Conservation (phyloP, 352 stramenopile species). For the Phytophthora ramorum region DNA sequence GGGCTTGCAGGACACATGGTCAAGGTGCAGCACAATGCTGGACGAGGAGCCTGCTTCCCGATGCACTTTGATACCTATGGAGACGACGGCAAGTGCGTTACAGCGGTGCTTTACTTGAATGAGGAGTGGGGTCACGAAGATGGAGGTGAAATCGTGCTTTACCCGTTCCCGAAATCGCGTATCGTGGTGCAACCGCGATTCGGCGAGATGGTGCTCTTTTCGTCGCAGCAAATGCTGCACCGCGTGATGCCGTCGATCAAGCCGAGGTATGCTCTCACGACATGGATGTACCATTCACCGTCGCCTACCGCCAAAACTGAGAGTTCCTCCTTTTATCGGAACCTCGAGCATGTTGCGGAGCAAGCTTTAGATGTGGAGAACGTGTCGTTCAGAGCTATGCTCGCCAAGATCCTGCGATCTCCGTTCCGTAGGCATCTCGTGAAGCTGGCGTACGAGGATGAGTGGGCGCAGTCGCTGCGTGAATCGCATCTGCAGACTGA, state of each 20-base stretch:
- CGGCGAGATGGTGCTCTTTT: slow-evolving; percentile 81
- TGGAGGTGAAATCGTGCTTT: slow-evolving; percentile 84
- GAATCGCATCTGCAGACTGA: slow-evolving; percentile 62
- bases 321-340: slow-evolving; percentile 37
- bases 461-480: slow-evolving; percentile 64
- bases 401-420: slow-evolving; percentile 64
- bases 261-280: slow-evolving; percentile 70
- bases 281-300: slow-evolving; percentile 68
- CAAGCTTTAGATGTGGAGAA: neutral
- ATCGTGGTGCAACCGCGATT: slow-evolving; percentile 62
- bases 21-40: slow-evolving; percentile 86
- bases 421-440: slow-evolving; percentile 70
- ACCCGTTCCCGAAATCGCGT: slow-evolving; percentile 71
- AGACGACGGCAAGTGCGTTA: slow-evolving; percentile 85
- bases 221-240: slow-evolving; percentile 82
- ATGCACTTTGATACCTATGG: slow-evolving; percentile 89
- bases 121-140: slow-evolving; percentile 73
- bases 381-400: slow-evolving; percentile 34
- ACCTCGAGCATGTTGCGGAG: neutral
- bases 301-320: slow-evolving; percentile 15
- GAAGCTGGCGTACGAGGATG: slow-evolving; percentile 59
- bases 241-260: slow-evolving; percentile 62
- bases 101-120: slow-evolving; percentile 87
- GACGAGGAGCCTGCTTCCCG: slow-evolving; percentile 81
- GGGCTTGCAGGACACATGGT: slow-evolving; percentile 60